Base-by-base conservation (phyloP, 1,139 yeast genomes). In the Diutina catenulata region DNA sequence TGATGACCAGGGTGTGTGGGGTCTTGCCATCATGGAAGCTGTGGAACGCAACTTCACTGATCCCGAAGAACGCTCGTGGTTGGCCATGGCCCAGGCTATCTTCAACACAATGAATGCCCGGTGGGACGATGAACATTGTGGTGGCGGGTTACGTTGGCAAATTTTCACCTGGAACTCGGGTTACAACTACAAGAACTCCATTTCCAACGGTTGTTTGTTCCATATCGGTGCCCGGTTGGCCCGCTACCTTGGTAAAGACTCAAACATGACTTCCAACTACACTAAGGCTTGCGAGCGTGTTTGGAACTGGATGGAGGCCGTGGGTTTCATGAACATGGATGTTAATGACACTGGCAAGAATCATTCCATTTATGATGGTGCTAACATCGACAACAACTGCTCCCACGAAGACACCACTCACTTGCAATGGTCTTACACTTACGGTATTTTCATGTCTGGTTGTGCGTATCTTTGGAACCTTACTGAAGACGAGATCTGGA, bases 81-180 rank as follows among this genome's bases (percentile, higher is more conserved):
- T 82, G 39, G 68, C 76, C 35, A 59, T 82, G 50, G 75, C 84
- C 1, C 88, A 80, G 55, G 88, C 87, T 5, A 81, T 84, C 15
- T 88, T 82, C 64, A 86, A 87, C 56, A 81, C 94, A 24, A 87
- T 88, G 95, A 74, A 84, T 29, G 59, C 72, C 28, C 72, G 96
- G 57, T 88, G 97, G 97, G 96, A 88, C 53, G 49, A 56, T 7
- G 64, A 53, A 3, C 51, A 70, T 40, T 88, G 97, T 59, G 72
- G 70, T 39, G 97, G 97, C 42, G 97, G 97, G 1, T 68, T 88
- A 44, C 73, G 96, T 61, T 88, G 97, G 97, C 97, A 88, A 62
- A 88, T 88, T 54, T 88, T 83, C 64, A 74, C 82, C 43, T 88
- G 95, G 94, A 88, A 88, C 56, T 70, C 87, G 8, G 97, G 97